Percentiles rank a stretch among this genome's conserved stretches.
Conservation (phyloP, 805 yeast genomes). For the Starmerella riodocensis region DNA sequence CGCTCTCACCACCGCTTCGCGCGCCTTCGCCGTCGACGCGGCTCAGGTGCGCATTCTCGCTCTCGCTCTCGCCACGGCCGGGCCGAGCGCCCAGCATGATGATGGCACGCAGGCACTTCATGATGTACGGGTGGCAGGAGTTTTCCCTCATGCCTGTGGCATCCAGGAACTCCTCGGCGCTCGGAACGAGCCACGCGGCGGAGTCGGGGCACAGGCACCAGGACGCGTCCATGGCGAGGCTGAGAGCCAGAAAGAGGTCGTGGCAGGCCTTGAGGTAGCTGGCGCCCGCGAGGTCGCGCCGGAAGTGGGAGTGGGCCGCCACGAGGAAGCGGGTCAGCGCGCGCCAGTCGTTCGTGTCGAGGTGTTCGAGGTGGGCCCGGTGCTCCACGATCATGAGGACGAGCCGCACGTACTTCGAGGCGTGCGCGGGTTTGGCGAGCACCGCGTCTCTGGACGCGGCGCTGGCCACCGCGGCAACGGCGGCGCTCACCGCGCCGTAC, state of each 20-base stretch:
- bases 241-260: neutral
- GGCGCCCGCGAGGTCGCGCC: neutral
- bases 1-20: too few relatives aligned
- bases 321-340: constrained; percentile 1
- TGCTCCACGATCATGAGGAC: constrained; percentile 1
- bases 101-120: constrained; percentile 8
- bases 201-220: too few relatives aligned
- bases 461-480: constrained; percentile 1
- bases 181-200: neutral
- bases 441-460: neutral
- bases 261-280: neutral
- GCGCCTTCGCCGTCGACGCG: too few relatives aligned
- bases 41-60: neutral
- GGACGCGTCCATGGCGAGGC: neutral
- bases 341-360: constrained; percentile 5
- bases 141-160: constrained; percentile 6
- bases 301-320: neutral
- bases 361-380: constrained; percentile 9
- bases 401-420: constrained; percentile 5
- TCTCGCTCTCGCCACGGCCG: neutral
- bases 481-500: neutral
- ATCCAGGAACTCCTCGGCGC: neutral
- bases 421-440: constrained; percentile 3
- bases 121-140: constrained; percentile 9
- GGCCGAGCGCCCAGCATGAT: neutral